Conservation (phyloP, 441 rosid species). For the Pelargonium australe region DNA sequence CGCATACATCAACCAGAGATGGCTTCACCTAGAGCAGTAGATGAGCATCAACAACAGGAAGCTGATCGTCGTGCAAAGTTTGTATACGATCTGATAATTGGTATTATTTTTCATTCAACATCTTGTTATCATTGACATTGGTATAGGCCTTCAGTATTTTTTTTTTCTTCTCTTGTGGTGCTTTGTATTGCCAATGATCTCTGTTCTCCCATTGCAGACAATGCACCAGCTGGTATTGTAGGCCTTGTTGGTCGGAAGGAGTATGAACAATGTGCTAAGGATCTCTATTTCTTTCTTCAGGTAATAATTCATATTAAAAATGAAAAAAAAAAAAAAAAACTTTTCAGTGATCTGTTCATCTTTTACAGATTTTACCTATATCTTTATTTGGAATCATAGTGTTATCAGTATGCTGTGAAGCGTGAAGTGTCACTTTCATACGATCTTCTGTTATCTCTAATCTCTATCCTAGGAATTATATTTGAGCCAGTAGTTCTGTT, state of each 20-base stretch:
- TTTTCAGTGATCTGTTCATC: no score
- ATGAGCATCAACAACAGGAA: slow-evolving; percentile 61
- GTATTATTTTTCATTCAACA: slow-evolving; percentile 34
- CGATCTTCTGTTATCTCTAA: no score
- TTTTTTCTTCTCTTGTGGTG: neutral
- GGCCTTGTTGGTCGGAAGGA: slow-evolving; percentile 89
- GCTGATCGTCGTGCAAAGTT: slow-evolving; percentile 84
- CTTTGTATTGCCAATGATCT: slow-evolving; percentile 9
- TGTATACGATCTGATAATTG: slow-evolving; percentile 85
- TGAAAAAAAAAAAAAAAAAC: neutral
- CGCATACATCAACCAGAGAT: slow-evolving; percentile 21
- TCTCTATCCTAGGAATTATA: no score
- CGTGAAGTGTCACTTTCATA: no score
- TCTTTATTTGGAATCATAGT: no score
- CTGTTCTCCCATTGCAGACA: slow-evolving; percentile 43
- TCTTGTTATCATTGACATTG: neutral
- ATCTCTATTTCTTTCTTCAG: slow-evolving; percentile 94
- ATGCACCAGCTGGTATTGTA: slow-evolving; percentile 79
- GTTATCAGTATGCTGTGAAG: no score
- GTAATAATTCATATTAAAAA: slow-evolving; percentile 28
- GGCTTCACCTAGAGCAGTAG: slow-evolving; percentile 35
- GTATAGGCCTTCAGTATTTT: no score
- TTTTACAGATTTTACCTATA: neutral
- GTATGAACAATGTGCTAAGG: slow-evolving; percentile 86
- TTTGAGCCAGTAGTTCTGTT: no score